Evolutionary conservation across 192 early-diverging fungal species (phyloP).

Genomic region (Gigaspora rosea): DNA sequence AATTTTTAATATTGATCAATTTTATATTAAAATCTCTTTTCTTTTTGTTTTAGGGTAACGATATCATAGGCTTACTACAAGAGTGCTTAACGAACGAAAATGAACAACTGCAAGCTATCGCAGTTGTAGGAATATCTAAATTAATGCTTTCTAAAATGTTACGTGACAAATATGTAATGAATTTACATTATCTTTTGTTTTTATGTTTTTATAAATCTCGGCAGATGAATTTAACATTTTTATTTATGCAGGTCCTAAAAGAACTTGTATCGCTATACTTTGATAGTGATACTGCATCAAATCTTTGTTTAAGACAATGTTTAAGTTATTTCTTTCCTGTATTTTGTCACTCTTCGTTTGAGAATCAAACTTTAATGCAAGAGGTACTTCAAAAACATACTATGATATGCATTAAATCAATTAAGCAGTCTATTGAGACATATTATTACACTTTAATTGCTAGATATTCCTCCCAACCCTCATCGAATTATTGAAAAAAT

Average conservation of each 20-base stretch:
- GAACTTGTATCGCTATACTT: constrained; percentile 82
- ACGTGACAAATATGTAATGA: no score
- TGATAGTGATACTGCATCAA: constrained; percentile 66
- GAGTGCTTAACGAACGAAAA: no score
- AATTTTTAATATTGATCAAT: no score
- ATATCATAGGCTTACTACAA: no score
- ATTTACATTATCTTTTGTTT: constrained; percentile 1
- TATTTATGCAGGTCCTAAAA: constrained; percentile 59
- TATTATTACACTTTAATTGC: constrained; percentile 41
- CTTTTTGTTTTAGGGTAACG: no score
- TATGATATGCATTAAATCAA: constrained; percentile 71
- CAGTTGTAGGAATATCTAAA: constrained; percentile 77
- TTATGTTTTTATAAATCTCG: neutral
- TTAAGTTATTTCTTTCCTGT: no score
- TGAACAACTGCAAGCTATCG: no score
- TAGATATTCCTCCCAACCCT: constrained; percentile 44
- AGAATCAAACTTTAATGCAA: no score
- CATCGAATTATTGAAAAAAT: constrained; percentile 36
- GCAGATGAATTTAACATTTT: neutral
- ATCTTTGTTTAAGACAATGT: no score
- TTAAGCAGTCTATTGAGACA: neutral
- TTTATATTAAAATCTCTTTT: no score
- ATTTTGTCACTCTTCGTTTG: no score
- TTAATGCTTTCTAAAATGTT: no score
- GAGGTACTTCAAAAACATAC: constrained; percentile 79